Base-by-base conservation (phyloP, 441 rosid species). In the Pelargonium cotyledonis region DNA sequence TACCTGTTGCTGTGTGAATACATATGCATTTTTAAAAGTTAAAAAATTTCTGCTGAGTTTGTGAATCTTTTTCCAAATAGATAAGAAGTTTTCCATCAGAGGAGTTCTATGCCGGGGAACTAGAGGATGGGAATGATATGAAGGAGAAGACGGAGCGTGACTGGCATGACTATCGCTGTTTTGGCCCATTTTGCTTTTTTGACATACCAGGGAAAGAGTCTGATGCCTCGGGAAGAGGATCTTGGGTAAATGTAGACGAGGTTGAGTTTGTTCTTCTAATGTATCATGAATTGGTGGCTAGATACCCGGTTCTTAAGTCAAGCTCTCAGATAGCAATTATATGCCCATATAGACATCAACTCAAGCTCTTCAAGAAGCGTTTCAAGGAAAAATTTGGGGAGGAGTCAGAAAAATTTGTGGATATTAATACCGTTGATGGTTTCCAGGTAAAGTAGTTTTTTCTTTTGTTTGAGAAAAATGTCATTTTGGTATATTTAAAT, bases 41-140 rank as follows among this genome's bases (percentile, higher is more conserved):
- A 38, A 7, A 6, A 12, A 29, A 21, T 18, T 26, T 67, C 16
- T 43, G n/a, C 69, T 46, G 18, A 44, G 8, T 47, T 64, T 66
- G 46, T 65, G 11, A 38, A 64, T 49, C 35, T 4, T 40, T 72
- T 78, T 23, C 70, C 62, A 46, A 71, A 76, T 83, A 89, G 99
- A 88, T 94, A 69, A 80, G 99, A 77, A 85, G 82, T 78, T 94
- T 94, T 77, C 99, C 99, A 23, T 94, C 97, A n/a, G 86, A 75
- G 69, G 92, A 86, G 74, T 94, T 94, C 77, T 94, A 89, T 76
- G 78, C 78, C 15, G 89, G 81, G 74, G 90, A 85, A 72, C 72
- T 94, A 73, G 86, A 88, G 83, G 97, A 91, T 84, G 97, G 96
- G 64, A 70, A 85, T 68, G 84, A 85, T 77, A 79, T 94, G 63